A percentile compares a stretch with the other conserved stretches of the same genome.
phyloP scores from a whole-genome alignment of 2,329 filamentous ascomycete species.

The Phialophora macrospora region DNA sequence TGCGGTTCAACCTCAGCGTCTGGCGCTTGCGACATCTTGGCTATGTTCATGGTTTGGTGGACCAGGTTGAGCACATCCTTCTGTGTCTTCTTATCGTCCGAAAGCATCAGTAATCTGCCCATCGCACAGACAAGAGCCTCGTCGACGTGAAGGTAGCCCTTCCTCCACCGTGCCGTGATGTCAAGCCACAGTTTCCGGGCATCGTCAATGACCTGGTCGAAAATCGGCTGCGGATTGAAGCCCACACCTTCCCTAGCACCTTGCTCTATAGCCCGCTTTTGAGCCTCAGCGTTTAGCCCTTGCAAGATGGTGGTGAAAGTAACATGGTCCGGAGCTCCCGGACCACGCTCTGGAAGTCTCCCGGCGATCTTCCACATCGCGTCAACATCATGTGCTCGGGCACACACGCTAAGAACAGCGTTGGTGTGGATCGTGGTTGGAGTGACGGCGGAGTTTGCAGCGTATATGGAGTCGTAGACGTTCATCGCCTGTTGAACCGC shows the following conservation, averaged over 20 bases:
- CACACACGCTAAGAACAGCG: slow-evolving; percentile 81
- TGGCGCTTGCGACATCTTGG: slow-evolving; percentile 6
- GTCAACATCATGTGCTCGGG: slow-evolving; percentile 74
- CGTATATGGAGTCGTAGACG: slow-evolving; percentile 76
- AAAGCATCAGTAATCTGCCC: slow-evolving; percentile 74
- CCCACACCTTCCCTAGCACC: slow-evolving; percentile 33
- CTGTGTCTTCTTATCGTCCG: slow-evolving; percentile 64
- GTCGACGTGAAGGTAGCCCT: slow-evolving; percentile 72
- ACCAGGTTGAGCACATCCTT: slow-evolving; percentile 75
- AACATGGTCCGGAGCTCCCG: slow-evolving; percentile 66
- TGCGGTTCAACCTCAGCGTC: slow-evolving; percentile 43
- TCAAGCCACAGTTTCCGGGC: slow-evolving; percentile 81
- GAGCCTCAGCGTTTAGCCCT: slow-evolving; percentile 64
- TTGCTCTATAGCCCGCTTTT: slow-evolving; percentile 41
- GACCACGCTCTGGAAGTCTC: slow-evolving; percentile 69
- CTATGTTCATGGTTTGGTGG: slow-evolving; percentile 79
- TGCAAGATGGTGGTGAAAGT: slow-evolving; percentile 87
- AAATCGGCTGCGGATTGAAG: slow-evolving; percentile 41
- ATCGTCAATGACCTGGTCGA: slow-evolving; percentile 60
- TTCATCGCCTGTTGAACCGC: slow-evolving; percentile 71
- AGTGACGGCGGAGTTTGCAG: slow-evolving; percentile 65
- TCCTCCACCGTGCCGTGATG: slow-evolving; percentile 74
- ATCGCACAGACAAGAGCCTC: slow-evolving; percentile 80
- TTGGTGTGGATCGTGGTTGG: slow-evolving; percentile 85
- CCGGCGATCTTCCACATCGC: slow-evolving; percentile 76